Base-by-base conservation (phyloP, 768 basidiomycete genomes). In the Mycena maculata region DNA sequence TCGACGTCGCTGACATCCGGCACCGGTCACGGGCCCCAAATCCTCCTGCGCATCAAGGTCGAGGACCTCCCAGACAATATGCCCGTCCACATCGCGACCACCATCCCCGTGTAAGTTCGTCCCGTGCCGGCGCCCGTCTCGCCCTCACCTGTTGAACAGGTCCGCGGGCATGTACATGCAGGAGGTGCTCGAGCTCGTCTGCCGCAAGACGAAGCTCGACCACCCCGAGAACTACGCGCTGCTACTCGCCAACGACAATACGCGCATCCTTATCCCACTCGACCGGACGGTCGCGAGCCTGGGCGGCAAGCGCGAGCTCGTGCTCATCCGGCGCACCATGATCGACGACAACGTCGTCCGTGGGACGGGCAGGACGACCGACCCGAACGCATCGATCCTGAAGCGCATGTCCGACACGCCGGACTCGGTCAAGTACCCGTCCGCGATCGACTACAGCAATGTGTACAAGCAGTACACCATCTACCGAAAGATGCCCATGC, bases 301-400 rank as follows among this genome's bases (percentile, higher is more conserved):
- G 73, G 92, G 94, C 76, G 96, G 95, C 7, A 93, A 92, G 73
- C 85, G 88, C 15, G 93, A 96, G 71, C 83, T 99, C 20, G 85
- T 91, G 13, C 84, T 99, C 15, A 90, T 96, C 60, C 84, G 88
- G 72, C 90, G 86, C 63, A 92, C 90, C 86, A 82, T 97, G 2
- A 85, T 94, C 74, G 91, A 90, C 18, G 86, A 90, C 36, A 87
- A 92, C 62, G 86, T 90, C 28, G 85, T 88, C 67, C 89, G 88
- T 64, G 87, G 88, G 44, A 81, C 87, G 25, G 88, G 85, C 31
- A 84, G 87, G 74, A 93, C 93, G 7, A 95, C 94, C 0, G 95
- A 99, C 82, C 97, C 97, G 1, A 96, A 96, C 76, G 96, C 96
- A 0, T 97, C 95, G 1, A 98, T 99, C 56, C 95, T 98, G 84